Percentiles rank a stretch among this genome's conserved stretches.
Conservation (phyloP, 2,329 filamentous ascomycete genomes). For the Sporothrix euskadiensis region DNA sequence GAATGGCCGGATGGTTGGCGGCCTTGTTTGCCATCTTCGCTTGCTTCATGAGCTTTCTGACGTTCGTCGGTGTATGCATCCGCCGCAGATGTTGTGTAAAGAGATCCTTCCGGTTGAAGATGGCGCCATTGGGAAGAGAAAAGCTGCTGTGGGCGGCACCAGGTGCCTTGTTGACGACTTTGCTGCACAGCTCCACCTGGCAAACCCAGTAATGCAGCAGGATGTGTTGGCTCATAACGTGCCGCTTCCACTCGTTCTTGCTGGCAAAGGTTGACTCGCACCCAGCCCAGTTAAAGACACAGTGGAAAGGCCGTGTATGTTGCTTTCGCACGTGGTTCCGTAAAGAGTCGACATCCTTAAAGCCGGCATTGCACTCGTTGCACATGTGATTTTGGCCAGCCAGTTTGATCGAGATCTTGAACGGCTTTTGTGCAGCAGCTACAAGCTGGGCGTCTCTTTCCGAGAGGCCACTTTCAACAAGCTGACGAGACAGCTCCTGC, state of each 20-base stretch:
- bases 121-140: conserved; percentile 54
- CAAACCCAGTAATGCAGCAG: conserved; percentile 76
- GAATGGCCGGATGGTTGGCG: conserved; percentile 34
- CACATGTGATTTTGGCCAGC: conserved; percentile 37
- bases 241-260: conserved; percentile 97
- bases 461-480: background rate
- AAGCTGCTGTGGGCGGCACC: conserved; percentile 18
- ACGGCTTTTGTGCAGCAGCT: conserved; percentile 30
- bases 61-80: conserved; percentile 67
- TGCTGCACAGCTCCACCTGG: conserved; percentile 59
- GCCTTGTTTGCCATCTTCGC: conserved; percentile 42
- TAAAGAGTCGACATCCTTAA: conserved; percentile 49
- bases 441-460: conserved; percentile 29
- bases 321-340: conserved; percentile 53
- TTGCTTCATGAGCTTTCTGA: conserved; percentile 41
- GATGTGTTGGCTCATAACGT: conserved; percentile 79
- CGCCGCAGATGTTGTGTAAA: conserved; percentile 85
- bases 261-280: conserved; percentile 72
- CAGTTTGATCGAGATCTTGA: conserved; percentile 34
- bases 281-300: conserved; percentile 76
- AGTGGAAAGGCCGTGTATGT: conserved; percentile 67
- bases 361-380: conserved; percentile 44
- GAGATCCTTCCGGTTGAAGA: conserved; percentile 89
- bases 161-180: conserved; percentile 35
- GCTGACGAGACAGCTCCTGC: conserved; percentile 16